A percentile compares a stretch with the other conserved stretches of the same genome.
Evolutionary conservation across 345 rosid genomes (phyloP).

Genomic region (Euphorbia pulcherrima): DNA sequence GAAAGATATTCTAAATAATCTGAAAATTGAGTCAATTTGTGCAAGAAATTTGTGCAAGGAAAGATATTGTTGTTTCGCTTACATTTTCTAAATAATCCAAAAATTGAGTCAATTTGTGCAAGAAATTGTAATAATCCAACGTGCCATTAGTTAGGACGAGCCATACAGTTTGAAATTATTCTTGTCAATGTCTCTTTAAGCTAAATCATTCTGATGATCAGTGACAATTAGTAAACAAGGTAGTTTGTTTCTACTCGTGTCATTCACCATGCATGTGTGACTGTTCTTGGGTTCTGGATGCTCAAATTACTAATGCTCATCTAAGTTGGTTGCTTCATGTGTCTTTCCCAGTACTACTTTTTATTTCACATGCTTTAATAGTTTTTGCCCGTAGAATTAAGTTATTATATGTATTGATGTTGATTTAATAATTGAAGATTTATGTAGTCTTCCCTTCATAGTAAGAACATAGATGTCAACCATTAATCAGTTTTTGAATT

Average conservation of each 20-base stretch:
- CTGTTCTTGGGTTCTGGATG: background rate
- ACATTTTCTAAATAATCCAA: too few relatives aligned
- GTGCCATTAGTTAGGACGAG: too few relatives aligned
- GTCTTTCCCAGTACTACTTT: background rate
- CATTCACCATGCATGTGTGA: background rate
- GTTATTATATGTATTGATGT: background rate
- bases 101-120: too few relatives aligned
- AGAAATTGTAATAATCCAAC: too few relatives aligned
- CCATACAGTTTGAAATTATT: too few relatives aligned
- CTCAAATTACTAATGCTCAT: background rate
- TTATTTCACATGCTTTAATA: background rate
- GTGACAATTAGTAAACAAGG: too few relatives aligned
- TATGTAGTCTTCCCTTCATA: background rate
- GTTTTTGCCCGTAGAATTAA: background rate
- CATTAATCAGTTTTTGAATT: background rate
- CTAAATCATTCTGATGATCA: too few relatives aligned
- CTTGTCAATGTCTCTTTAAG: too few relatives aligned
- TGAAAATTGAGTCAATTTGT: too few relatives aligned
- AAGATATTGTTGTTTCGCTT: too few relatives aligned
- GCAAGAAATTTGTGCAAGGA: too few relatives aligned
- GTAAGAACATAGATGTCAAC: background rate
- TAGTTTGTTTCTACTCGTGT: background rate
- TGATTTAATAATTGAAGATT: background rate
- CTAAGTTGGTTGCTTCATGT: background rate
- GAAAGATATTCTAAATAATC: too few relatives aligned